Conservation (phyloP, 306 rosid genomes). For the Cercis canadensis region DNA sequence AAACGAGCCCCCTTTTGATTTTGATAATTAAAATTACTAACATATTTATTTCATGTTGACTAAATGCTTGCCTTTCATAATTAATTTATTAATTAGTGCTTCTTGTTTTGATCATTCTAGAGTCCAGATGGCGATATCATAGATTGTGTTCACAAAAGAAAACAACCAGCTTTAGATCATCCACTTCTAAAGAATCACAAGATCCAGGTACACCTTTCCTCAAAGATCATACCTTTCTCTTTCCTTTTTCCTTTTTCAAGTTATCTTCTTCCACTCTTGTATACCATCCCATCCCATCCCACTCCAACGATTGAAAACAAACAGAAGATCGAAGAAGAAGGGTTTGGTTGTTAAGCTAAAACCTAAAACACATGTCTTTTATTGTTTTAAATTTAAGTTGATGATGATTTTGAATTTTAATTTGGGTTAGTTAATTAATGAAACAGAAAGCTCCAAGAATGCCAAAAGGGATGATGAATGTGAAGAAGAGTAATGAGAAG, state of each 20-base stretch:
- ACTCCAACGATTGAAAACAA: too few relatives aligned
- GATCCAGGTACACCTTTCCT: slow-evolving; percentile 52
- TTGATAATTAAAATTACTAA: not conserved
- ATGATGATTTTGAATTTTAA: too few relatives aligned
- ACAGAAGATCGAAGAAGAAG: too few relatives aligned
- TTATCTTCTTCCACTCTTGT: too few relatives aligned
- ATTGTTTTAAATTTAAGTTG: too few relatives aligned
- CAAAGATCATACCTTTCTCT: too few relatives aligned
- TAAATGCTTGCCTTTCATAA: slow-evolving; percentile 10
- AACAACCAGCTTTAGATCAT: slow-evolving; percentile 67
- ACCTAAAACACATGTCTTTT: too few relatives aligned
- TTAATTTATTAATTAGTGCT: not conserved
- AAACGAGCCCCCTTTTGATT: too few relatives aligned
- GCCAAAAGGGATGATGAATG: slow-evolving; percentile 56
- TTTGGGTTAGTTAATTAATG: not conserved
- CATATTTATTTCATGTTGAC: not conserved
- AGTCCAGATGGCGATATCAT: slow-evolving; percentile 74
- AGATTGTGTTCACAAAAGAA: slow-evolving; percentile 67
- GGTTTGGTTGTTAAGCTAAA: too few relatives aligned
- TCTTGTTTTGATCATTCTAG: slow-evolving; percentile 42
- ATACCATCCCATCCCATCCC: too few relatives aligned
- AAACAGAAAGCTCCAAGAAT: slow-evolving; percentile 63
- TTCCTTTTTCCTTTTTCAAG: too few relatives aligned
- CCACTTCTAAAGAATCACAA: slow-evolving; percentile 66
- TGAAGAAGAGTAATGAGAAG: slow-evolving; percentile 4